Evolutionary conservation across 2,329 filamentous ascomycete species (phyloP).

Genomic region (Didymella pomorum): DNA sequence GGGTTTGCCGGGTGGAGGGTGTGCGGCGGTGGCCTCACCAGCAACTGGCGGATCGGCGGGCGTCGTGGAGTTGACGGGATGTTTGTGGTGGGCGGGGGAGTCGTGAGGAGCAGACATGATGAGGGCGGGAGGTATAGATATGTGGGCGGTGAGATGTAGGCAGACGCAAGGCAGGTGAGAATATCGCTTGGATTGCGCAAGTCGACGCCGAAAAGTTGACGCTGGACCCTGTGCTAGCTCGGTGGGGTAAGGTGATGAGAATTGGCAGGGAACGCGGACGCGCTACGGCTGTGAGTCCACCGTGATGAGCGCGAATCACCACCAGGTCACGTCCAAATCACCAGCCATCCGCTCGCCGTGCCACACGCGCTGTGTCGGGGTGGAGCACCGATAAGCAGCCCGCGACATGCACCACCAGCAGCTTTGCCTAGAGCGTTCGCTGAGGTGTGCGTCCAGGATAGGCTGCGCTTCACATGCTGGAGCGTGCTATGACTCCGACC

Average conservation of each 20-base stretch:
- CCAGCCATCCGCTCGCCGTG: constrained; percentile 7
- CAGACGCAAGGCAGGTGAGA: constrained; percentile 27
- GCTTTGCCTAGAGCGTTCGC: constrained; percentile 6
- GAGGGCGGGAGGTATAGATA: constrained; percentile 27
- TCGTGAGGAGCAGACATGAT: constrained; percentile 43
- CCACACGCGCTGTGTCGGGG: constrained; percentile 14
- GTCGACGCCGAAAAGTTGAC: constrained; percentile 19
- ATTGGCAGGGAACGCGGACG: constrained; percentile 18
- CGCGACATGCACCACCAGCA: constrained; percentile 3
- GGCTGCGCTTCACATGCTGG: constrained; percentile 16
- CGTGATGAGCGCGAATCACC: constrained; percentile 1
- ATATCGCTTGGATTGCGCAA: constrained; percentile 23
- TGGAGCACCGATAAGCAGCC: constrained; percentile 17
- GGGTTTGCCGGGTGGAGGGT: constrained; percentile 43
- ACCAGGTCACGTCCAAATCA: background rate
- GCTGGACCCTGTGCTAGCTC: constrained; percentile 16
- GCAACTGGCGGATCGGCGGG: constrained; percentile 30
- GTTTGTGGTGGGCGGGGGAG: constrained; percentile 28
- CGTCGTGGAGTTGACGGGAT: constrained; percentile 32
- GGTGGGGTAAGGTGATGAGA: constrained; percentile 10
- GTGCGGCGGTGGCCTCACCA: constrained; percentile 40
- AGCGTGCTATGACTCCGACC: constrained; percentile 19
- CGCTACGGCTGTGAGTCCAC: constrained; percentile 12
- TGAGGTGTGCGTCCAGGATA: constrained; percentile 4
- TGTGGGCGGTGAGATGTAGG: constrained; percentile 22